Percentiles rank a stretch among this genome's conserved stretches.
Evolutionary conservation across 2,329 filamentous ascomycete species (phyloP).

Genomic region (Colletotrichum tanaceti): DNA sequence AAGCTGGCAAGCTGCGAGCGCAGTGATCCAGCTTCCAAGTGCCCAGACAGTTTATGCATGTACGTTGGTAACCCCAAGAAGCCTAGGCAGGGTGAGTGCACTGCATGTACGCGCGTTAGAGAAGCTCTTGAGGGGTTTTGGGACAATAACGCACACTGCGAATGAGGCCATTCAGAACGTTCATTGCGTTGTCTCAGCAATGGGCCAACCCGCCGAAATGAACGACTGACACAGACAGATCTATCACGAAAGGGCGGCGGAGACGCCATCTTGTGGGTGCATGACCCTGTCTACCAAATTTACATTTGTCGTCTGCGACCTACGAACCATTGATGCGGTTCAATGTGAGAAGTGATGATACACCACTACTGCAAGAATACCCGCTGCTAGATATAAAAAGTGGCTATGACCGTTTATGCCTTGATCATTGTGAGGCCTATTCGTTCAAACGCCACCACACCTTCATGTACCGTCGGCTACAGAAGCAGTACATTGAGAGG

Average conservation of each 20-base stretch:
- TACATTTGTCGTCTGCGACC: not conserved
- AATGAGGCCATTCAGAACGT: not conserved
- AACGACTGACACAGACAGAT: not conserved
- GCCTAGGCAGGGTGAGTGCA: conserved; percentile 50
- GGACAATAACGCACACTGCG: conserved; percentile 33
- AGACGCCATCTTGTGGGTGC: not conserved
- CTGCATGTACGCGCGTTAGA: conserved; percentile 46
- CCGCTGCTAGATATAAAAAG: not conserved
- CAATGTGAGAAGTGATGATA: not conserved
- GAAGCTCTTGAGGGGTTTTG: conserved; percentile 47
- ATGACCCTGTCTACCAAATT: not conserved
- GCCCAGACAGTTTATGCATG: conserved; percentile 52
- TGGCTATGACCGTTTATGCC: not conserved
- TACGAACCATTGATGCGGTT: not conserved
- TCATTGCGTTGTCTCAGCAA: too few species aligned
- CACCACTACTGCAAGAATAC: not conserved
- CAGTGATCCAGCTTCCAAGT: conserved; percentile 46
- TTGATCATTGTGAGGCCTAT: too few species aligned
- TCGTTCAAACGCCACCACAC: too few species aligned
- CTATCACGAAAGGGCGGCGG: not conserved
- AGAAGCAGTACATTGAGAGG: not conserved
- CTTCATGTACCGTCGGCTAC: not conserved
- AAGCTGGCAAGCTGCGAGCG: conserved; percentile 54
- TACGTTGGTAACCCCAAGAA: conserved; percentile 50
- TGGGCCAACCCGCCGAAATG: not conserved